Conservation (phyloP, 257 asterid genomes). For the Solanum sejunctum region DNA sequence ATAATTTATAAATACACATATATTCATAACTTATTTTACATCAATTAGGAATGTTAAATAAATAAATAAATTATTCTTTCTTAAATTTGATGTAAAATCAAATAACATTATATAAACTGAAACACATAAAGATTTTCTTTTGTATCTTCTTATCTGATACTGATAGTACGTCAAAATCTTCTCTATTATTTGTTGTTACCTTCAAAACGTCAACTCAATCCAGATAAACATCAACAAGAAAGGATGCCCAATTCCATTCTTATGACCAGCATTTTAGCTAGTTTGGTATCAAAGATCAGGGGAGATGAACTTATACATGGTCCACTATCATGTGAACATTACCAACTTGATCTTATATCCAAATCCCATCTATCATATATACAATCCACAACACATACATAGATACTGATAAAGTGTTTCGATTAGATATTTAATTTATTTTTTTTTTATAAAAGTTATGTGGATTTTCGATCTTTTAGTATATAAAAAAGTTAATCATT, state of each 20-base stretch:
- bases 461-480: not conserved
- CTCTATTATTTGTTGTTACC: slow-evolving; percentile 26
- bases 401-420: too few species aligned
- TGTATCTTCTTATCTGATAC: slow-evolving; percentile 21
- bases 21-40: not conserved
- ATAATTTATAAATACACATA: not conserved
- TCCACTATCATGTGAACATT: slow-evolving; percentile 69
- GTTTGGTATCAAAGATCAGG: slow-evolving; percentile 22
- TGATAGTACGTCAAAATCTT: slow-evolving; percentile 23
- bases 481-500: not conserved
- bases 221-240: slow-evolving; percentile 7
- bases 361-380: slow-evolving; percentile 25
- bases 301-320: slow-evolving; percentile 62
- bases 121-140: not conserved
- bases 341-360: slow-evolving; percentile 23
- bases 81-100: not conserved
- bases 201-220: slow-evolving; percentile 18
- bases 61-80: not conserved
- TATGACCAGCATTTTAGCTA: slow-evolving; percentile 13
- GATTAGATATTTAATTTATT: too few species aligned
- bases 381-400: slow-evolving; percentile 15
- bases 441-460: too few species aligned
- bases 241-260: slow-evolving; percentile 20
- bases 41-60: rapidly evolving
- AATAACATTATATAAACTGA: not conserved